Evolutionary conservation across 73 alveolate genomes (phyloP), one percentile per base, ranked within the genome.

Genomic region (Paramecium bursaria): DNA sequence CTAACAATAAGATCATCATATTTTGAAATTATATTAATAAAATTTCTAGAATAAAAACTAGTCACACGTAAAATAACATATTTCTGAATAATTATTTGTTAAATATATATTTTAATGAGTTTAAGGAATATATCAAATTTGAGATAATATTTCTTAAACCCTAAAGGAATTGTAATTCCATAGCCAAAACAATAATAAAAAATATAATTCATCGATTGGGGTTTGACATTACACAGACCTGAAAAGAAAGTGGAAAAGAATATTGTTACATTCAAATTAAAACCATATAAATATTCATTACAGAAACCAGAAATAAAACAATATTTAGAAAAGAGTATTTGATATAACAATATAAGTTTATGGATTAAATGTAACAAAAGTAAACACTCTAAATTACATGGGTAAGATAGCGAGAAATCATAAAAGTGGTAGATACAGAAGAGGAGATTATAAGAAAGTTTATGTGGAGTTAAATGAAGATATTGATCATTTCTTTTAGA

Each of bases 281-380:
- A 33, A 21, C 82, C 82, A 31, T 67, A 67, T 19, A 67, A 67
- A 67, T 67, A 67, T 67, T 42, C 82, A 67, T 42, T 67, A 7
- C 33, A 31, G 19, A 67, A 67, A 67, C 82, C 57, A 11, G 82
- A 67, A 67, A 31, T 67, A 19, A 67, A 67, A 47, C 61, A 67
- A 67, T 67, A 67, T 30, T 67, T 67, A 21, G 33, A 42, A 5
- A 39, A 39, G 44, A 39, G 82, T 67, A 67, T 5, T 1, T 35
- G 19, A 35, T 42, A 25, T 67, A 39, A 19, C 33, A 33, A 3
- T 39, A 39, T 39, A 9, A 67, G 82, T 67, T 22, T 67, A 67
- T 67, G 82, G 82, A 42, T 67, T 67, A 46, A 67, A 67, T 67
- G 55, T 67, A 21, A 47, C 33, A 15, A 67, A 67, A 67, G 82